phyloP scores from a whole-genome alignment of 495 filamentous ascomycete genomes.

The Neurospora sp. region DNA sequence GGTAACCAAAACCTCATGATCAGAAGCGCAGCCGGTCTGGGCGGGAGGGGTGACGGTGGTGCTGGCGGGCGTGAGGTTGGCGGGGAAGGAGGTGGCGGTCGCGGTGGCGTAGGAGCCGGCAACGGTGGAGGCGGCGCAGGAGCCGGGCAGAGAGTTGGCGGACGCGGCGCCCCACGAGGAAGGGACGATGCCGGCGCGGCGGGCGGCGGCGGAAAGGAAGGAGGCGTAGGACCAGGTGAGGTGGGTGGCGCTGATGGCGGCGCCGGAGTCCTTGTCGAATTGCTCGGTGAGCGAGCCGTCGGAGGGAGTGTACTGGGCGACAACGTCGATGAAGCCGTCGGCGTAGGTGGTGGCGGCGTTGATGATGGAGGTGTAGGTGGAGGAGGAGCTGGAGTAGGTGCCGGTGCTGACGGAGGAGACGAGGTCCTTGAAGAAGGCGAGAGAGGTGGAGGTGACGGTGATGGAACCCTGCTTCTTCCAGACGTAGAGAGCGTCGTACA shows the following conservation, averaged over 20 bases:
- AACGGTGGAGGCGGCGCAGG: slow-evolving; percentile 42
- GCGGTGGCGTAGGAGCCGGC: slow-evolving; percentile 50
- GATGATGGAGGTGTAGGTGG: slow-evolving; percentile 41
- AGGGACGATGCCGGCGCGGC: slow-evolving; percentile 39
- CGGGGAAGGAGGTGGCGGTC: slow-evolving; percentile 46
- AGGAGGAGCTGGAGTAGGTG: slow-evolving; percentile 35
- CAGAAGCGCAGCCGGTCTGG: slow-evolving; percentile 29
- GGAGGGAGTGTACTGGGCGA: slow-evolving; percentile 34
- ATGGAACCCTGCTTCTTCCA: slow-evolving; percentile 45
- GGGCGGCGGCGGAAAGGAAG: slow-evolving; percentile 49
- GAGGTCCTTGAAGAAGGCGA: slow-evolving; percentile 49
- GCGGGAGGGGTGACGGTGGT: slow-evolving; percentile 27
- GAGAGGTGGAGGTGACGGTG: slow-evolving; percentile 40
- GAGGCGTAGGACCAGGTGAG: slow-evolving; percentile 62
- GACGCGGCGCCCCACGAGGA: slow-evolving; percentile 41
- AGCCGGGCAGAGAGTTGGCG: slow-evolving; percentile 39
- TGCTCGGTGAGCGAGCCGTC: slow-evolving; percentile 54
- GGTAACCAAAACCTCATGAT: slow-evolving; percentile 44
- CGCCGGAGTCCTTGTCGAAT: slow-evolving; percentile 41
- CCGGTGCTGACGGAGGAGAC: slow-evolving; percentile 37
- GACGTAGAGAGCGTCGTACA: slow-evolving; percentile 55
- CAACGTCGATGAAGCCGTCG: slow-evolving; percentile 51
- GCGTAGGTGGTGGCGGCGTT: slow-evolving; percentile 50
- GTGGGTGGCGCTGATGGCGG: slow-evolving; percentile 45
- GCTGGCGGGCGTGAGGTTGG: slow-evolving; percentile 36